Percentiles rank a stretch among this genome's conserved stretches.
Conservation (phyloP, 2,329 filamentous ascomycete species). For the Balansia obtecta region DNA sequence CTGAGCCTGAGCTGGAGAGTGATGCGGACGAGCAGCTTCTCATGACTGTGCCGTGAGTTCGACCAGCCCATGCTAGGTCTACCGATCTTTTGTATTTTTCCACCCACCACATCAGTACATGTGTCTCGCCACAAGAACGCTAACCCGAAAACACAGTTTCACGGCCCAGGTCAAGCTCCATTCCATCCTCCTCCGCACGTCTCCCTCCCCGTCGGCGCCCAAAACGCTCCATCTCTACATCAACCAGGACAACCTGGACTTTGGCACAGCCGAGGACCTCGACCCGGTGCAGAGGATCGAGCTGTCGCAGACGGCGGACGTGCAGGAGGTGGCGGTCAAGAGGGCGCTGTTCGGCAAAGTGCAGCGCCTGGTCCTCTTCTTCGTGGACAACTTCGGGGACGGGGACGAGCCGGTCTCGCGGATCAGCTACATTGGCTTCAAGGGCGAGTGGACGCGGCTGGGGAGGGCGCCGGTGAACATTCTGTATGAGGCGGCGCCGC, state of each 20-base stretch:
- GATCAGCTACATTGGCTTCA: constrained; percentile 79
- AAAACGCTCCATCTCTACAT: constrained; percentile 75
- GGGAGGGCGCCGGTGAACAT: constrained; percentile 64
- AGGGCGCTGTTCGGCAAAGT: constrained; percentile 81
- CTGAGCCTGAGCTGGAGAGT: constrained; percentile 66
- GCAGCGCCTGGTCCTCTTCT: constrained; percentile 73
- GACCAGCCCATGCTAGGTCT: too few relatives aligned
- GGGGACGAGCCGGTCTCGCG: constrained; percentile 71
- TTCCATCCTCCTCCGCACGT: constrained; percentile 74
- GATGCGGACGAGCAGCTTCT: constrained; percentile 90
- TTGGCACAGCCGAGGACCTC: constrained; percentile 58
- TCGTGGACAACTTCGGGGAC: constrained; percentile 78
- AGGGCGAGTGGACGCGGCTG: constrained; percentile 83
- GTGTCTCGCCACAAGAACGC: too few relatives aligned
- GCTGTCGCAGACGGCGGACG: constrained; percentile 63
- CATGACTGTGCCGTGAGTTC: constrained; percentile 72
- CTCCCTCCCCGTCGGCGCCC: constrained; percentile 57
- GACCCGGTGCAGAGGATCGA: constrained; percentile 63
- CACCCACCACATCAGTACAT: too few relatives aligned
- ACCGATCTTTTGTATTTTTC: too few relatives aligned
- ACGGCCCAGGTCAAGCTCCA: constrained; percentile 90
- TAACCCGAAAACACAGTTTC: constrained; percentile 47
- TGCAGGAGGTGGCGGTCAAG: constrained; percentile 81
- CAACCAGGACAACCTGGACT: constrained; percentile 83
- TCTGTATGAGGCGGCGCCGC: constrained; percentile 86